Percentiles rank a stretch among this genome's conserved stretches.
Evolutionary conservation across 2,329 filamentous ascomycete genomes (phyloP).

Genomic region (Ascochyta lentis): DNA sequence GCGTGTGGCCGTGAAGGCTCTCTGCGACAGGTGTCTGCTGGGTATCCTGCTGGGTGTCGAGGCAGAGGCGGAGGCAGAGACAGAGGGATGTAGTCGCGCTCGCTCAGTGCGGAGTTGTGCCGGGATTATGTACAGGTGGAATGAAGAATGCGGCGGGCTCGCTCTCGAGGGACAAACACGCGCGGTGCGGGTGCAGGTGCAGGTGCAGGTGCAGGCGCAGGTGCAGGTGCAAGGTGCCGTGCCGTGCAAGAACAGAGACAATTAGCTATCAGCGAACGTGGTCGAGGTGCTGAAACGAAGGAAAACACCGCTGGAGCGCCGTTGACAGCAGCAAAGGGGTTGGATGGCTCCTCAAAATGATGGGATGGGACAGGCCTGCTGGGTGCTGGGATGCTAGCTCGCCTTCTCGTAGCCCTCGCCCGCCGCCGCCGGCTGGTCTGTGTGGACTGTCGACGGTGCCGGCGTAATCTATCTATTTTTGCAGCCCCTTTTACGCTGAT

Average conservation of each 20-base stretch:
- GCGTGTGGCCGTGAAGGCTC: conserved; percentile 2
- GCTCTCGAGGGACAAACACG: conserved; percentile 24
- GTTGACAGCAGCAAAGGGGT: conserved; percentile 33
- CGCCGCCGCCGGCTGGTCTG: conserved; percentile 23
- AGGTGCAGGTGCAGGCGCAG: too few relatives aligned
- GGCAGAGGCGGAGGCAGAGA: not conserved
- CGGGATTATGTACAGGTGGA: conserved; percentile 23
- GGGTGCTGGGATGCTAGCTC: conserved; percentile 25
- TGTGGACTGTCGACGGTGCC: conserved; percentile 28
- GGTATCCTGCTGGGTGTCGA: too few relatives aligned
- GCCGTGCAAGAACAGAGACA: conserved; percentile 15
- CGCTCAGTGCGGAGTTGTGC: conserved; percentile 6
- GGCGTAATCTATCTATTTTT: conserved; percentile 21
- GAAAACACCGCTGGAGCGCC: conserved; percentile 25
- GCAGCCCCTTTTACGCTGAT: conserved; percentile 9
- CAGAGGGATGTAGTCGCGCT: conserved; percentile 17
- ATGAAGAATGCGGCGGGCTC: conserved; percentile 25
- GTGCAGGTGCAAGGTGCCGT: conserved; percentile 3
- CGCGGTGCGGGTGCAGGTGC: too few relatives aligned
- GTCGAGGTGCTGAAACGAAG: conserved; percentile 39
- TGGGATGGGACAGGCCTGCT: conserved; percentile 10
- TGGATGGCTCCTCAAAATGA: conserved; percentile 26
- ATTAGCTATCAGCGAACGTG: conserved; percentile 44
- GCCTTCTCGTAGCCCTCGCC: conserved; percentile 18
- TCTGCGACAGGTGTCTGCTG: conserved; percentile 1